These are phyloP conservation scores for Trichophyton benhamiae DNA, from an alignment of 2,329 filamentous ascomycete species.

Conservation along the genomic window DNA sequence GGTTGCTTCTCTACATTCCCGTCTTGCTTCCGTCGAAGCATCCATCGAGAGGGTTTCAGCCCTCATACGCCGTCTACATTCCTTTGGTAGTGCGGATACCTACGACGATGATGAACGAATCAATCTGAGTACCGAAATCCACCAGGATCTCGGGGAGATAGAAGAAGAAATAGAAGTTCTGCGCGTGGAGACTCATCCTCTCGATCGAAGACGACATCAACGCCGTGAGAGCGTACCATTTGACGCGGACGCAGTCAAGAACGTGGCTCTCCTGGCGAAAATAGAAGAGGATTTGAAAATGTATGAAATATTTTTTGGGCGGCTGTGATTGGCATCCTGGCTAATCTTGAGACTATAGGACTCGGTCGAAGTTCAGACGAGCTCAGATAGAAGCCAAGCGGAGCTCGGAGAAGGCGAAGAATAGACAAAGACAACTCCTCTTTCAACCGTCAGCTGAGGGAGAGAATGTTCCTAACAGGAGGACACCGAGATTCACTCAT, in stretches of 20 bases:
- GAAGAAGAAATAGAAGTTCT: slow-evolving; percentile 76
- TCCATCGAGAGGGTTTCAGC: slow-evolving; percentile 42
- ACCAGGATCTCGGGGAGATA: slow-evolving; percentile 60
- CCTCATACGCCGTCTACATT: slow-evolving; percentile 46
- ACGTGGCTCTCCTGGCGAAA: slow-evolving; percentile 55
- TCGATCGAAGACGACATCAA: slow-evolving; percentile 34
- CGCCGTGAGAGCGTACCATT: slow-evolving; percentile 39
- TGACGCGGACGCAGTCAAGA: slow-evolving; percentile 51
- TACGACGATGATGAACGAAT: slow-evolving; percentile 54
- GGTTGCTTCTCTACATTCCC: slow-evolving; percentile 32
- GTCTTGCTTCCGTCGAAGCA: slow-evolving; percentile 42
- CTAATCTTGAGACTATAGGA: slow-evolving; percentile 32
- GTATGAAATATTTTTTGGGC: slow-evolving; percentile 35
- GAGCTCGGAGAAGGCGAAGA: slow-evolving; percentile 59
- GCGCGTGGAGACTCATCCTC: slow-evolving; percentile 60
- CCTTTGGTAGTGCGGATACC: slow-evolving; percentile 48
- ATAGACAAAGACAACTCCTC: slow-evolving; percentile 63
- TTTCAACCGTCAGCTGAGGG: slow-evolving; percentile 50
- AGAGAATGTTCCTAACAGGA: slow-evolving; percentile 20
- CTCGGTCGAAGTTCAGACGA: slow-evolving; percentile 59
- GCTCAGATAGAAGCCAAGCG: slow-evolving; percentile 70
- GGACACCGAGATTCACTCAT: slow-evolving; percentile 44
- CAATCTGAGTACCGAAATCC: slow-evolving; percentile 71
- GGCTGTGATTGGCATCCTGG: slow-evolving; percentile 12
- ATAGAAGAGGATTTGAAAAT: slow-evolving; percentile 58